Conservation (phyloP, 2,329 filamentous ascomycete genomes). For the Aureobasidium zeae region DNA sequence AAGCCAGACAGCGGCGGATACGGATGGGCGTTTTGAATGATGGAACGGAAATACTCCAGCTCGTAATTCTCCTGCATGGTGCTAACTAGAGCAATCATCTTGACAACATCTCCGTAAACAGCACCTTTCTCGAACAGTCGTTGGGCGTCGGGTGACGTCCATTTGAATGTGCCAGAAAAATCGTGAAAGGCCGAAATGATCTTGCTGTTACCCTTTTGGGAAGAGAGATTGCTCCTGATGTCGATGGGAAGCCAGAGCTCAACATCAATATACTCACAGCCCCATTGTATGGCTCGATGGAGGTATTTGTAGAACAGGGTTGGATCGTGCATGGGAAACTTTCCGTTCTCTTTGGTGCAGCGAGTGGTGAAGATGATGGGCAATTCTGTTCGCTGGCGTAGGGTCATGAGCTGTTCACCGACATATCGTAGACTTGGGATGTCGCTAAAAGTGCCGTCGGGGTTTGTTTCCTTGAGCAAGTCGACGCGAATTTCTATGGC, state of each 20-base stretch:
- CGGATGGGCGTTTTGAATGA: slow-evolving; percentile 59
- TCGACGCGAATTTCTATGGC: slow-evolving; percentile 80
- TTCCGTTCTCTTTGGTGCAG: slow-evolving; percentile 72
- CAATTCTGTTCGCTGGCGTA: slow-evolving; percentile 74
- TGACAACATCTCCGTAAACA: slow-evolving; percentile 74
- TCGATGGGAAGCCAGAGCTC: slow-evolving; percentile 77
- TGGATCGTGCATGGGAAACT: slow-evolving; percentile 75
- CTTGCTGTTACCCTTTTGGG: slow-evolving; percentile 65
- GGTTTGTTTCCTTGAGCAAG: slow-evolving; percentile 61
- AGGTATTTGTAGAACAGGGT: slow-evolving; percentile 68
- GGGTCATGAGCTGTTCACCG: slow-evolving; percentile 73
- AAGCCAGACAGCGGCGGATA: slow-evolving; percentile 71
- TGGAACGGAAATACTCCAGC: slow-evolving; percentile 77
- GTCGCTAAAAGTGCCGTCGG: slow-evolving; percentile 51
- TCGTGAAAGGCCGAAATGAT: slow-evolving; percentile 92
- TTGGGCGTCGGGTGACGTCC: slow-evolving; percentile 65
- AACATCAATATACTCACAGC: slow-evolving; percentile 82
- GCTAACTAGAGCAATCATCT: slow-evolving; percentile 80
- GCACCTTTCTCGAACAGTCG: slow-evolving; percentile 62
- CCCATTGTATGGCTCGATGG: slow-evolving; percentile 79
- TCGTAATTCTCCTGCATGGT: slow-evolving; percentile 82
- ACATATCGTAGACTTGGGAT: slow-evolving; percentile 76
- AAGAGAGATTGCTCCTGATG: slow-evolving; percentile 58
- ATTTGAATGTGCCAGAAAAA: slow-evolving; percentile 75
- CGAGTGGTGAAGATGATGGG: slow-evolving; percentile 86